Conservation (phyloP, 2,329 filamentous ascomycete genomes). For the Blumeria graminis region DNA sequence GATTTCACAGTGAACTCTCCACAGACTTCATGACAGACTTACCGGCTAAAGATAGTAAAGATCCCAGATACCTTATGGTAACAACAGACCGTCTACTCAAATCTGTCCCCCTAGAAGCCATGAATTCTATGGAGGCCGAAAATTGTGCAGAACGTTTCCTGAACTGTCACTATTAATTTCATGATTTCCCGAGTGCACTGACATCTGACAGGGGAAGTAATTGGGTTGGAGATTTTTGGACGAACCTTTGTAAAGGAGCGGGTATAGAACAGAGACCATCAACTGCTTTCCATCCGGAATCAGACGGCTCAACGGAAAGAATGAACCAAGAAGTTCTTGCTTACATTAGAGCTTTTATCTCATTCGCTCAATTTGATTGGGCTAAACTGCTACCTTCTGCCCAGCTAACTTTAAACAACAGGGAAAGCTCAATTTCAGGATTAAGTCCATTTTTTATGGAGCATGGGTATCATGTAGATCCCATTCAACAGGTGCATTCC, state of each 20-base stretch:
- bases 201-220: neutral
- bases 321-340: neutral
- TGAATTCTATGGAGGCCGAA: neutral
- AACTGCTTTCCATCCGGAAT: neutral
- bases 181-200: neutral
- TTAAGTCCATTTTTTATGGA: neutral
- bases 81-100: neutral
- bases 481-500: neutral
- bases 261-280: neutral
- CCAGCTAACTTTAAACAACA: neutral
- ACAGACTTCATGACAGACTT: neutral
- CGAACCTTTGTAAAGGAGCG: neutral
- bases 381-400: neutral
- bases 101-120: neutral
- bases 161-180: neutral
- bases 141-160: neutral
- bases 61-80: neutral
- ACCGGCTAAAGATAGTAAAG: neutral
- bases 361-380: neutral
- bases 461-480: neutral
- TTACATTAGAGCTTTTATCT: neutral
- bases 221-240: neutral
- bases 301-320: neutral
- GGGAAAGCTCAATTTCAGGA: neutral
- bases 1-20: neutral